Base-by-base conservation (phyloP, 495 filamentous ascomycete species). In the Talaromyces adpressus region DNA sequence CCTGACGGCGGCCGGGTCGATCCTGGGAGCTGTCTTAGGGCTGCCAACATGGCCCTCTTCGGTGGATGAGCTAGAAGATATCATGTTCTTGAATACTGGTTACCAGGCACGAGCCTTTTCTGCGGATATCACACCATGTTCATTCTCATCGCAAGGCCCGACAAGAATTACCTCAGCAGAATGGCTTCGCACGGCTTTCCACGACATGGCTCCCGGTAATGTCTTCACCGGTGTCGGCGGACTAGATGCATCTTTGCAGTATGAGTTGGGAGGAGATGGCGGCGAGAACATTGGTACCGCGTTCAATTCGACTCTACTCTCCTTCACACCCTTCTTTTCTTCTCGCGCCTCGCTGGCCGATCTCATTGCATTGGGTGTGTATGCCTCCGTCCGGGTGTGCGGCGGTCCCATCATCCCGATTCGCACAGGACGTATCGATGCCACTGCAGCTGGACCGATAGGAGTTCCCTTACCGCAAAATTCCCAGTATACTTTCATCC, bases 391-490 rank as follows among this genome's bases (percentile, higher is more conserved):
- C 30, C 79, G 84, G 29, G 75, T 77, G 16, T 88, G 85, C 63
- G 84, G 84, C 25, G 85, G 85, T 6, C 85, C 84, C 6, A 68
- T 78, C 23, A 70, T 88, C 2, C 81, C 84, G 29, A 75, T 87
- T 61, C 68, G 77, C 34, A 76, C 76, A 51, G 85, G 85, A 18
- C 78, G 84, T 45, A 68, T 77, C 0, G 85, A 88, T 72, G 85
- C 85, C 8, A 76, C 75, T 22, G 68, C 64, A 18, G 77, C 72
- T 16, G 83, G 83, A n/a, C 64, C 62, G 8, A 68, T 70, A 23
- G 84, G 85, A 36, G 83, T 87, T 6, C 85, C 85, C 18, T 77
- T 85, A 63, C 85, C 85, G 0, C 79, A 86, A 63, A 85, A 87
- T 62, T 76, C 75, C 14, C 68, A 78, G 6, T 69, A 68, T 23